Conservation (phyloP, 371 early-diverging fungal genomes). For the Blakeslea trispora region DNA sequence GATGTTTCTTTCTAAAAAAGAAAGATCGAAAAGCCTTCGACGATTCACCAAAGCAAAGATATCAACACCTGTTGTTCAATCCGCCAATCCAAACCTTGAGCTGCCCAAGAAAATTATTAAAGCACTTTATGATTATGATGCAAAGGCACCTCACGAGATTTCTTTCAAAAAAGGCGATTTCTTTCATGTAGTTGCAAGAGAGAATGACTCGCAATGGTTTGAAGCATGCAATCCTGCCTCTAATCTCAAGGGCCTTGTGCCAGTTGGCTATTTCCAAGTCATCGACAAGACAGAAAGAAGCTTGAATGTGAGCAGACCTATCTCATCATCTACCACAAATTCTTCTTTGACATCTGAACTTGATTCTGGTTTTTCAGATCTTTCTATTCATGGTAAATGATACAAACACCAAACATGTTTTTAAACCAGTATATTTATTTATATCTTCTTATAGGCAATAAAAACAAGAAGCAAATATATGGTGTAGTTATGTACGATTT, state of each 20-base stretch:
- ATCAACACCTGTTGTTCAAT: constrained; percentile 39
- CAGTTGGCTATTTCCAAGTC: constrained; percentile 79
- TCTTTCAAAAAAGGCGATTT: constrained; percentile 87
- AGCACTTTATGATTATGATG: constrained; percentile 74
- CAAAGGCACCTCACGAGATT: constrained; percentile 68
- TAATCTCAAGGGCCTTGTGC: constrained; percentile 80
- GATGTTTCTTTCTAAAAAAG: constrained; percentile 39
- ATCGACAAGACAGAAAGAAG: constrained; percentile 58
- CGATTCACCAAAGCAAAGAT: constrained; percentile 46
- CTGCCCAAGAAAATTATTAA: constrained; percentile 85
- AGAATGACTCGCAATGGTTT: constrained; percentile 76
- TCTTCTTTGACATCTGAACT: constrained; percentile 22
- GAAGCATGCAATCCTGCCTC: constrained; percentile 85
- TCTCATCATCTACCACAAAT: constrained; percentile 22
- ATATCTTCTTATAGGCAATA: not conserved
- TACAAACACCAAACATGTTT: too few relatives aligned
- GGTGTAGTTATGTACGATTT: constrained; percentile 81
- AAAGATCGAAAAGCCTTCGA: constrained; percentile 41
- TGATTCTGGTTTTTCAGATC: constrained; percentile 33
- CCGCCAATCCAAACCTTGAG: constrained; percentile 19
- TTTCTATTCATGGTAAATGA: constrained; percentile 21
- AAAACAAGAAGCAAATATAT: constrained; percentile 50
- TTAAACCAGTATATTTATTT: too few relatives aligned
- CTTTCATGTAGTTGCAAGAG: constrained; percentile 85
- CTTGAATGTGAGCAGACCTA: constrained; percentile 17